Percentiles rank a stretch among this genome's conserved stretches.
Conservation (phyloP, 768 basidiomycete species). For the Lyophyllum atratum region DNA sequence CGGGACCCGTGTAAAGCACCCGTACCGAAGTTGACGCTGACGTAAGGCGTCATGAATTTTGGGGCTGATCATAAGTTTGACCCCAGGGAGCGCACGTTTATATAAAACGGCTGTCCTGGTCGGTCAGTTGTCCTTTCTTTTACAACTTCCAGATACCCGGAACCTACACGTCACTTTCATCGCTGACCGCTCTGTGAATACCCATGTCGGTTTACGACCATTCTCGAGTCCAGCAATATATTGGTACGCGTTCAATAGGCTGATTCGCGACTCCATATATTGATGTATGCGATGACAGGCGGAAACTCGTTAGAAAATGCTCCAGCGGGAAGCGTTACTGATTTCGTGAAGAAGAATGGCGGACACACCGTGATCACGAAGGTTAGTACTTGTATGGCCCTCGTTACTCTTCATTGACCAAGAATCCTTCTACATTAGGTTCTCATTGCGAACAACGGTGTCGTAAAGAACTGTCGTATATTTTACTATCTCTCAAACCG, state of each 20-base stretch:
- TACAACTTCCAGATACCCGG: slow-evolving; percentile 8
- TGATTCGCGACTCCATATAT: slow-evolving; percentile 16
- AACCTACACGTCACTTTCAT: slow-evolving; percentile 12
- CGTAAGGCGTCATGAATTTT: slow-evolving; percentile 38
- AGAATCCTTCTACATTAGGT: slow-evolving; percentile 52
- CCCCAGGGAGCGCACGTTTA: slow-evolving; percentile 31
- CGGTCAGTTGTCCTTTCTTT: slow-evolving; percentile 11
- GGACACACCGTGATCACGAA: slow-evolving; percentile 99
- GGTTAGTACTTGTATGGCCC: slow-evolving; percentile 49
- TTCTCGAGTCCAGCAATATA: slow-evolving; percentile 55
- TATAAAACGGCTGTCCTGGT: slow-evolving; percentile 25
- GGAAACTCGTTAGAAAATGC: slow-evolving; percentile 92
- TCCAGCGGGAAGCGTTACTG: slow-evolving; percentile 72
- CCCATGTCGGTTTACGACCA: slow-evolving; percentile 56
- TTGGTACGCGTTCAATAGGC: slow-evolving; percentile 36
- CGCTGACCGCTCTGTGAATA: slow-evolving; percentile 19
- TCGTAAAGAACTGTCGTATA: slow-evolving; percentile 11
- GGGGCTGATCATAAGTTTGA: slow-evolving; percentile 45
- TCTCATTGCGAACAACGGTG: slow-evolving; percentile 98
- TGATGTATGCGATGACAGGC: slow-evolving; percentile 50
- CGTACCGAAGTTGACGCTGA: slow-evolving; percentile 6
- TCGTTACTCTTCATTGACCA: slow-evolving; percentile 7
- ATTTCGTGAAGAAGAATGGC: slow-evolving; percentile 89
- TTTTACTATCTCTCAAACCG: slow-evolving; percentile 10
- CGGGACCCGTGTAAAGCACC: not conserved